A percentile compares a stretch with the other conserved stretches of the same genome.
Evolutionary conservation across 2,329 filamentous ascomycete genomes (phyloP).

Genomic region (Xylariaceae sp.): DNA sequence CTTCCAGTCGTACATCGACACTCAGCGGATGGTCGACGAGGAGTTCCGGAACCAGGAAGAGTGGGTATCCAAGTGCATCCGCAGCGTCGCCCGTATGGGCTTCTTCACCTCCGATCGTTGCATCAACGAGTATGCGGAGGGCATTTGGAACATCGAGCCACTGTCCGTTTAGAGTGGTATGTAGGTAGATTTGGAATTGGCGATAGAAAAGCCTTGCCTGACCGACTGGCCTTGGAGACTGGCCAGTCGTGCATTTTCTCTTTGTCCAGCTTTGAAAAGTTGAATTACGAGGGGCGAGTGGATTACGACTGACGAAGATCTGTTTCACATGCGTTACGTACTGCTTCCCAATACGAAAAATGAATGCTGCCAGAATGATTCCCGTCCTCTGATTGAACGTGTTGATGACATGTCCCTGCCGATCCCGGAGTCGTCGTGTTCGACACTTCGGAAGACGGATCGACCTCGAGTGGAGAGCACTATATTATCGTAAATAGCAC

Average conservation of each 20-base stretch:
- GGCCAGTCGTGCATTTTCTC: background rate
- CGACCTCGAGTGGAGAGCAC: too few species aligned
- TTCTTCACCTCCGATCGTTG: constrained; percentile 95
- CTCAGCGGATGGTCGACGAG: constrained; percentile 84
- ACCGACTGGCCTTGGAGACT: background rate
- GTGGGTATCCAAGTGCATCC: constrained; percentile 88
- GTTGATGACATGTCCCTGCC: background rate
- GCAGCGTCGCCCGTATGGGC: constrained; percentile 85
- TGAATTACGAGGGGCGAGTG: background rate
- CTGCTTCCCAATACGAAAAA: background rate
- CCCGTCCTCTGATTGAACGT: background rate
- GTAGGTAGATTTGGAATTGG: background rate
- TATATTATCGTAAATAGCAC: too few species aligned
- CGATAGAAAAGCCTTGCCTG: background rate
- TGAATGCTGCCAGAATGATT: background rate
- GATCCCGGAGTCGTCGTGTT: background rate
- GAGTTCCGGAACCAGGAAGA: constrained; percentile 87
- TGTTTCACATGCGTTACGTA: background rate
- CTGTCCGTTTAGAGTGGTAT: constrained; percentile 41
- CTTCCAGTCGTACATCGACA: constrained; percentile 90
- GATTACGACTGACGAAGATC: background rate
- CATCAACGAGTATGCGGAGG: constrained; percentile 95
- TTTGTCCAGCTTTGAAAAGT: background rate
- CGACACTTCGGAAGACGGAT: background rate
- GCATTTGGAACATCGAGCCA: constrained; percentile 95